Evolutionary conservation across 129 eudicot species (phyloP).

Genomic region (Saussurea involucrata): DNA sequence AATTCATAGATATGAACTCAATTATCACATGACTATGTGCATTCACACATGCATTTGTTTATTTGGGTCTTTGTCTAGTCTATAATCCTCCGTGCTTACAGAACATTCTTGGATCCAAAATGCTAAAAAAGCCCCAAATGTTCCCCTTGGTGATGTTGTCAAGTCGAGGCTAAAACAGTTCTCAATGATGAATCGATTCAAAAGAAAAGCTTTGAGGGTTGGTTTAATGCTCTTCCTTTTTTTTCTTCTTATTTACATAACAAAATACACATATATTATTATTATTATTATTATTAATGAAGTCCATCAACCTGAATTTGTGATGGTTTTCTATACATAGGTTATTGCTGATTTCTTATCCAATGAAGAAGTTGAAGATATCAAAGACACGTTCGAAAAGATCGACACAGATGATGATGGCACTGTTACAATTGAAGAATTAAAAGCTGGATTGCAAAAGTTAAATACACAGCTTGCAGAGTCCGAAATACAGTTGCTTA

Average conservation of each 20-base stretch:
- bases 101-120: constrained; percentile 81
- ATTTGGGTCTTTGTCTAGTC: not conserved
- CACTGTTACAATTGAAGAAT: constrained; percentile 54
- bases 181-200: constrained; percentile 72
- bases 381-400: constrained; percentile 62
- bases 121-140: constrained; percentile 94
- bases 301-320: not conserved
- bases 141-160: constrained; percentile 93
- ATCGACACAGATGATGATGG: constrained; percentile 72
- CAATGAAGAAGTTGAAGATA: constrained; percentile 78
- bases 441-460: constrained; percentile 62
- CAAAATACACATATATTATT: not conserved
- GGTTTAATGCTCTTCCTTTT: constrained; percentile 10
- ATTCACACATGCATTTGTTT: not conserved
- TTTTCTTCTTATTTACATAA: not conserved
- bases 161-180: constrained; percentile 86
- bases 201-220: constrained; percentile 91
- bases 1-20: not conserved
- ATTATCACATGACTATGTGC: not conserved
- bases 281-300: not conserved
- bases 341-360: constrained; percentile 89
- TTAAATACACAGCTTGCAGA: constrained; percentile 38
- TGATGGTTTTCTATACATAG: constrained; percentile 23
- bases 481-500: constrained; percentile 9
- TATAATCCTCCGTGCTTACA: constrained; percentile 10